These are phyloP conservation scores for Diplodia sapinea DNA, from an alignment of 2,329 filamentous ascomycete genomes.

Conservation along the genomic window DNA sequence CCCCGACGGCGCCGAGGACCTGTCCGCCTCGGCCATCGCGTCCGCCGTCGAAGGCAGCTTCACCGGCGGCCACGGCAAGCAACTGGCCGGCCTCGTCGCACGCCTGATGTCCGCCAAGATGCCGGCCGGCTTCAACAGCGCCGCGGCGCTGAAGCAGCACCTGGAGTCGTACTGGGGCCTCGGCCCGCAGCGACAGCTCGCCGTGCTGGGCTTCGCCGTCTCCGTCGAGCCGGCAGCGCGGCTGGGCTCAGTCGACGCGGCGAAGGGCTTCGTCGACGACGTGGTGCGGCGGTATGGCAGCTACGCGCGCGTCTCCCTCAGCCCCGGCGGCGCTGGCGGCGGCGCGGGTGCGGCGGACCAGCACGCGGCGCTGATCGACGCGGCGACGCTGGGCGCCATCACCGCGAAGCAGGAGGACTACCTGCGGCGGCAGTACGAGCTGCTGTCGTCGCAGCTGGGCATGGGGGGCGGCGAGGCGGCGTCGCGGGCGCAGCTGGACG, in stretches of 20 bases:
- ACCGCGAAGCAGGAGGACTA: slow-evolving; percentile 3
- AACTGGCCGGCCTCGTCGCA: slow-evolving; percentile 4
- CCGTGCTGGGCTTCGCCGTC: slow-evolving; percentile 22
- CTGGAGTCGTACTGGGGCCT: slow-evolving; percentile 28
- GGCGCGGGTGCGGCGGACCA: not conserved
- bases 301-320: not conserved
- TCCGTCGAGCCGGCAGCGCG: slow-evolving; percentile 21
- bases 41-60: slow-evolving; percentile 8
- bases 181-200: slow-evolving; percentile 13
- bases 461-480: not conserved
- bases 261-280: slow-evolving; percentile 4
- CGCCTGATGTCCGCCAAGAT: slow-evolving; percentile 4
- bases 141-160: slow-evolving; percentile 3
- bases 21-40: not conserved
- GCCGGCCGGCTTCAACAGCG: slow-evolving; percentile 19
- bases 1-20: slow-evolving; percentile 22
- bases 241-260: slow-evolving; percentile 1
- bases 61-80: slow-evolving; percentile 13
- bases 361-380: slow-evolving; percentile 9
- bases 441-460: slow-evolving; percentile 4
- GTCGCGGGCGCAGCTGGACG: not conserved
- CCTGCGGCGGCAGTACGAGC: not conserved
- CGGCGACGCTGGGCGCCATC: not conserved
- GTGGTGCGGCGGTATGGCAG: not conserved
- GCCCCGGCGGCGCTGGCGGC: not conserved